These are phyloP conservation scores for Exophiala aquamarina DNA, from an alignment of 2,329 filamentous ascomycete genomes.

Conservation along the genomic window DNA sequence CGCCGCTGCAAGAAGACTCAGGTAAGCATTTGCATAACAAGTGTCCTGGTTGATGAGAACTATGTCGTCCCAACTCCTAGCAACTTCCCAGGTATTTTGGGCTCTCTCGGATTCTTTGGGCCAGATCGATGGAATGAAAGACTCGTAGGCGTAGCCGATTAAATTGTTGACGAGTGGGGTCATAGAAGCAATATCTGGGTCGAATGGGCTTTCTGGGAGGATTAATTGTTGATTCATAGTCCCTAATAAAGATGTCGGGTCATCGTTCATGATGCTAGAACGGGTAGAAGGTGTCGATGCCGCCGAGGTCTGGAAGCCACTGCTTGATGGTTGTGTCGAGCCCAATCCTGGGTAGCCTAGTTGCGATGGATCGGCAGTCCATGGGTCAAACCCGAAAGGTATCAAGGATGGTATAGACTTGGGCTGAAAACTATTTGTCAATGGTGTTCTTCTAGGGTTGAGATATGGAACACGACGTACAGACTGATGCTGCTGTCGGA, in stretches of 20 bases:
- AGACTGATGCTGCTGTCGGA: slow-evolving; percentile 9
- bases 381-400: slow-evolving; percentile 23
- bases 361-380: slow-evolving; percentile 19
- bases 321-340: slow-evolving; percentile 9
- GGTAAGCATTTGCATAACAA: slow-evolving; percentile 25
- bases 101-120: slow-evolving; percentile 19
- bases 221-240: slow-evolving; percentile 11
- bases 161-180: slow-evolving; percentile 20
- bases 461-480: slow-evolving; percentile 17
- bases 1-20: slow-evolving; percentile 22
- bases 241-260: slow-evolving; percentile 9
- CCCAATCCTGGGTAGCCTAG: slow-evolving; percentile 21
- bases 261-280: slow-evolving; percentile 19
- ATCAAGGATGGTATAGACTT: slow-evolving; percentile 3
- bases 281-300: slow-evolving; percentile 18
- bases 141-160: slow-evolving; percentile 23
- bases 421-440: slow-evolving; percentile 11
- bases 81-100: slow-evolving; percentile 19
- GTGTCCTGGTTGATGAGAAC: slow-evolving; percentile 21
- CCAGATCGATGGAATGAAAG: slow-evolving; percentile 24
- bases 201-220: slow-evolving; percentile 9
- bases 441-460: slow-evolving; percentile 8
- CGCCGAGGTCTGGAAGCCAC: slow-evolving; percentile 9
- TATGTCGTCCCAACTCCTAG: slow-evolving; percentile 22
- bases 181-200: slow-evolving; percentile 8